Conservation (phyloP, 2,329 filamentous ascomycete species). For the Aspergillus tamarii region DNA sequence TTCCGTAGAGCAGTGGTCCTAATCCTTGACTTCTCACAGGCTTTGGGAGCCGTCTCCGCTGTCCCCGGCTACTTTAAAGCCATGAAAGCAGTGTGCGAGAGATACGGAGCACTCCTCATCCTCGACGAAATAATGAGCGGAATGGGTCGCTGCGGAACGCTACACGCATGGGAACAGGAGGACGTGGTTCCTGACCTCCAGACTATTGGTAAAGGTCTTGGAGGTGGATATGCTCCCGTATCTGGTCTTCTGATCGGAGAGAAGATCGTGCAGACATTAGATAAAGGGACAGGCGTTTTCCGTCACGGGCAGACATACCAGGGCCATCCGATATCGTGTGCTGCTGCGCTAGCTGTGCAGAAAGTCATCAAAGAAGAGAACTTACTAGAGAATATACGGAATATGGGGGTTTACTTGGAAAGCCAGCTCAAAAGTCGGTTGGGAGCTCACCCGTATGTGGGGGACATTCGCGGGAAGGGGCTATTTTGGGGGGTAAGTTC, state of each 20-base stretch:
- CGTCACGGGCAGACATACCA: constrained; percentile 65
- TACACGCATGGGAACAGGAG: constrained; percentile 64
- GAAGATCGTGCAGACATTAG: constrained; percentile 53
- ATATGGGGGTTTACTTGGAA: constrained; percentile 54
- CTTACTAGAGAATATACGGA: constrained; percentile 61
- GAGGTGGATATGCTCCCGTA: constrained; percentile 59
- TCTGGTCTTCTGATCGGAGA: constrained; percentile 58
- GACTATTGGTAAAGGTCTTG: constrained; percentile 63
- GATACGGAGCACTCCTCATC: constrained; percentile 73
- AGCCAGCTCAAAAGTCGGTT: constrained; percentile 49
- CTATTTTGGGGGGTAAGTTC: constrained; percentile 62
- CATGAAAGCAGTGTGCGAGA: constrained; percentile 69
- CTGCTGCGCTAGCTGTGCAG: constrained; percentile 63
- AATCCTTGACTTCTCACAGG: constrained; percentile 37
- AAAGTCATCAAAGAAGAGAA: constrained; percentile 61
- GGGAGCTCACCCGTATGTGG: constrained; percentile 53
- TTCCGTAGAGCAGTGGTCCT: neutral
- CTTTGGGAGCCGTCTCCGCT: constrained; percentile 70
- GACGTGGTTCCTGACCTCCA: constrained; percentile 62
- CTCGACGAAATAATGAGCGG: constrained; percentile 77
- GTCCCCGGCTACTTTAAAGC: constrained; percentile 70
- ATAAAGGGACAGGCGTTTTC: constrained; percentile 54
- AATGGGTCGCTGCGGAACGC: constrained; percentile 60
- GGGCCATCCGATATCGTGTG: constrained; percentile 61
- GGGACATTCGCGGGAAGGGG: constrained; percentile 61